Conservation (phyloP, 1,284 basidiomycete genomes). For the Mycena sp. region DNA sequence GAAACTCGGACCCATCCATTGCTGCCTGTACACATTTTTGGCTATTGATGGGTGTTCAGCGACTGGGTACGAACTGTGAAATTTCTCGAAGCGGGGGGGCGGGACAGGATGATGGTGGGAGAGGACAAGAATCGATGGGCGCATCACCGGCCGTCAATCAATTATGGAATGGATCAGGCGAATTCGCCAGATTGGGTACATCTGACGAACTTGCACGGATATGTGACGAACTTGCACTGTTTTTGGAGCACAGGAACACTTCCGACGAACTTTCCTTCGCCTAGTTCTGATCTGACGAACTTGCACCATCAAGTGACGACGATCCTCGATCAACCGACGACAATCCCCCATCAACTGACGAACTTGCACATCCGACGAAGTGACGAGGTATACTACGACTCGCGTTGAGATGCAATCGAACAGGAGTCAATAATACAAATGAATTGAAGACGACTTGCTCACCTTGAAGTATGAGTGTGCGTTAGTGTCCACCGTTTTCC, state of each 20-base stretch:
- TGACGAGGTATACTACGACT: conserved; percentile 1
- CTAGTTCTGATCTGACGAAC: conserved; percentile 8
- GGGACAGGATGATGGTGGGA: conserved; percentile 12
- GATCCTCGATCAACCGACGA: conserved; percentile 11
- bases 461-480: too few relatives aligned
- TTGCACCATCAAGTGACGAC: conserved; percentile 3
- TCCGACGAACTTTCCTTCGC: too few relatives aligned
- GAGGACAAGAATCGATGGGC: conserved; percentile 2
- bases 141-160: neutral
- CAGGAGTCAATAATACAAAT: too few relatives aligned
- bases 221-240: neutral
- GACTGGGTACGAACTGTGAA: neutral
- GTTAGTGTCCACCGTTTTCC: too few relatives aligned
- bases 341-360: too few relatives aligned
- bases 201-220: neutral
- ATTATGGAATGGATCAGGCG: conserved; percentile 1
- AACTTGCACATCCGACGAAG: conserved; percentile 5
- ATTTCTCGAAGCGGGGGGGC: neutral
- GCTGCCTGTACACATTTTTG: too few relatives aligned
- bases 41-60: neutral
- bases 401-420: too few relatives aligned
- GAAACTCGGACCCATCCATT: too few relatives aligned
- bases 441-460: too few relatives aligned
- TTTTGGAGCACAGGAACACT: neutral
- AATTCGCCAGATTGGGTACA: neutral